phyloP scores from a whole-genome alignment of 139 green algal species.

The Coccomyxa sp. region DNA sequence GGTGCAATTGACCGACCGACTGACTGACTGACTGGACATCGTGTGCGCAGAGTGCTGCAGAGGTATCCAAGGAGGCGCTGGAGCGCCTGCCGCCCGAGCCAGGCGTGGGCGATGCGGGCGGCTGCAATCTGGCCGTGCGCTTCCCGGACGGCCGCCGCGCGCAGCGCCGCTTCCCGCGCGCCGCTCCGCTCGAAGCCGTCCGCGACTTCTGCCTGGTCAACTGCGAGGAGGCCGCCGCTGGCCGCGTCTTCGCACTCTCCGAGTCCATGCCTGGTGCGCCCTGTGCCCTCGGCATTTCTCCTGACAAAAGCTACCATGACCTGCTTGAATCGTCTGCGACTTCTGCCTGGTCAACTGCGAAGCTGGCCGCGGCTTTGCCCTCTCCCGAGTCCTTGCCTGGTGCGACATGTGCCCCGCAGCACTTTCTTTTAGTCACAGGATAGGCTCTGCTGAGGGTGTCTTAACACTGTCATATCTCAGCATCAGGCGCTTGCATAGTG shows the following conservation, averaged over 20 bases:
- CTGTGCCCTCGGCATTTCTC: neutral
- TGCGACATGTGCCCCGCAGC: neutral
- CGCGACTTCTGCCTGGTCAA: slow-evolving; percentile 30
- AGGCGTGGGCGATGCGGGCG: slow-evolving; percentile 14
- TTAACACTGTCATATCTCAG: no score
- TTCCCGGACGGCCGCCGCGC: slow-evolving; percentile 55
- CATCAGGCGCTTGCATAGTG: no score
- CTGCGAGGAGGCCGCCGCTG: slow-evolving; percentile 22
- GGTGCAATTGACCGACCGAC: neutral
- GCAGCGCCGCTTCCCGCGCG: slow-evolving; percentile 54
- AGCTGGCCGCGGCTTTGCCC: slow-evolving; percentile 18
- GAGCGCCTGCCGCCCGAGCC: slow-evolving; percentile 50
- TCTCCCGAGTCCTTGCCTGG: slow-evolving; percentile 13
- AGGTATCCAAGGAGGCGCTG: slow-evolving; percentile 33
- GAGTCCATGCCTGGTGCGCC: slow-evolving; percentile 7
- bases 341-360: slow-evolving; percentile 7
- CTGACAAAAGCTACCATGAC: neutral
- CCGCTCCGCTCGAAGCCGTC: slow-evolving; percentile 30
- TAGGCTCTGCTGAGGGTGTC: no score
- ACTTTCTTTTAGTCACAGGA: neutral
- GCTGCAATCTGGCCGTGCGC: slow-evolving; percentile 40
- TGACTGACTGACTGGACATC: neutral
- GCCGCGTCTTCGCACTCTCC: slow-evolving; percentile 20
- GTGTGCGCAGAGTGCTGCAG: neutral
- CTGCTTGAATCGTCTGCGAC: neutral